A percentile compares a stretch with the other conserved stretches of the same genome.
These are phyloP conservation scores for Cytospora chrysosperma DNA, from an alignment of 2,329 filamentous ascomycete genomes.

Conservation along the genomic window DNA sequence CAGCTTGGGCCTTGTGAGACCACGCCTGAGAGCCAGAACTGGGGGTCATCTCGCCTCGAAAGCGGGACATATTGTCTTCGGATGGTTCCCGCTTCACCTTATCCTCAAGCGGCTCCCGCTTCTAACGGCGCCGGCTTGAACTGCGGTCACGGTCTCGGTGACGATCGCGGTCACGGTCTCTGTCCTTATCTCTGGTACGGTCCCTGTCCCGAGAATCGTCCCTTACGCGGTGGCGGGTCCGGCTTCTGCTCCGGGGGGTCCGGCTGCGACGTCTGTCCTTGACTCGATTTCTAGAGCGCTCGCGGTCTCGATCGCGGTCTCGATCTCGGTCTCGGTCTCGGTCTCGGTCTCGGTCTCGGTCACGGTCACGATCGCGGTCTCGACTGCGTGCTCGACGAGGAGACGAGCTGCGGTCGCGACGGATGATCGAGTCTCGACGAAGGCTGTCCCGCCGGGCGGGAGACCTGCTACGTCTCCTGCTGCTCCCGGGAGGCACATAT, in stretches of 20 bases:
- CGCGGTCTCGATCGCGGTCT: conserved; percentile 18
- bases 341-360: conserved; percentile 23
- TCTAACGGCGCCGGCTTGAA: conserved; percentile 24
- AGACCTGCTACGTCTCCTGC: background rate
- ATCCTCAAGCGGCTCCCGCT: background rate
- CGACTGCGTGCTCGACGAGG: conserved; percentile 7
- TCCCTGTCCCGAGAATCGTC: conserved; percentile 33
- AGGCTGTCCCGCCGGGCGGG: conserved; percentile 7
- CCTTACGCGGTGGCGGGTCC: conserved; percentile 33
- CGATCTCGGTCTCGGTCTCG: conserved; percentile 14
- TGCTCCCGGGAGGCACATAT: conserved; percentile 40
- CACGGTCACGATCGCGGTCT: conserved; percentile 18
- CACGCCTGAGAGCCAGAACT: background rate
- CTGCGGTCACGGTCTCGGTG: conserved; percentile 30
- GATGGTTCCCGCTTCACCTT: background rate
- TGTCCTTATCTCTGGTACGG: conserved; percentile 34
- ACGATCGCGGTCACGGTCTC: conserved; percentile 33
- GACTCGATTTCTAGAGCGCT: conserved; percentile 19
- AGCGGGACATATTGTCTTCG: background rate
- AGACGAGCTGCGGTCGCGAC: conserved; percentile 15
- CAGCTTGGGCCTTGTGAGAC: conserved; percentile 1
- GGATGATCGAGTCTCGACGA: conserved; percentile 19
- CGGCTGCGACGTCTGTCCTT: conserved; percentile 26
- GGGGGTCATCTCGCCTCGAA: background rate
- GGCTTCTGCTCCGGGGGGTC: conserved; percentile 32